Evolutionary conservation across 345 rosid species (phyloP).

Genomic region (Heritiera fomes): DNA sequence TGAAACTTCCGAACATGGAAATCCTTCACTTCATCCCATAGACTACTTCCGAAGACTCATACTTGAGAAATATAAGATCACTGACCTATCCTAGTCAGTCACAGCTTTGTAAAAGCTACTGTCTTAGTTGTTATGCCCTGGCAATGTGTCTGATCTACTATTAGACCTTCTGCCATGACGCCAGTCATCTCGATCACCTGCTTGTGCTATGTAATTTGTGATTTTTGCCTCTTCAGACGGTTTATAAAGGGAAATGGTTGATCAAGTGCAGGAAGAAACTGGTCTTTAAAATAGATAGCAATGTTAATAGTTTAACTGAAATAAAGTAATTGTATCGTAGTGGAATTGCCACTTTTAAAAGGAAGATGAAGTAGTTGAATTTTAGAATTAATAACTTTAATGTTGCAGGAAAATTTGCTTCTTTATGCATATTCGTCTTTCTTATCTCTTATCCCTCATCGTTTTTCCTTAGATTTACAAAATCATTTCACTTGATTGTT

Average conservation of each 20-base stretch:
- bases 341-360: background rate
- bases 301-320: slow-evolving; percentile 5
- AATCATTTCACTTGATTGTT: background rate
- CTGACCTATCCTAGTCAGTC: background rate
- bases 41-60: background rate
- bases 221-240: background rate
- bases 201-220: background rate
- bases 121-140: background rate
- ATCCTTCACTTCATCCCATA: background rate
- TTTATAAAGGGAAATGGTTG: background rate
- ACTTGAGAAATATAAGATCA: background rate
- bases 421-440: background rate
- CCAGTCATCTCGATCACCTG: background rate
- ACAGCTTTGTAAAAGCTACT: background rate
- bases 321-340: background rate
- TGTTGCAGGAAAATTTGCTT: background rate
- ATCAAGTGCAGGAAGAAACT: background rate
- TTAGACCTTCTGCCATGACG: background rate
- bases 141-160: background rate
- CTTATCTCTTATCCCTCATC: background rate
- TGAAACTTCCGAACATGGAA: background rate
- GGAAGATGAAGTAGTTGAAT: background rate
- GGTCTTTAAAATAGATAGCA: background rate
- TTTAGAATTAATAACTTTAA: background rate
- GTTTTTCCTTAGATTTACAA: background rate